Percentiles rank a stretch among this genome's conserved stretches.
phyloP scores from a whole-genome alignment of 371 early-diverging fungal species.

The Rhizopus arrhizus region DNA sequence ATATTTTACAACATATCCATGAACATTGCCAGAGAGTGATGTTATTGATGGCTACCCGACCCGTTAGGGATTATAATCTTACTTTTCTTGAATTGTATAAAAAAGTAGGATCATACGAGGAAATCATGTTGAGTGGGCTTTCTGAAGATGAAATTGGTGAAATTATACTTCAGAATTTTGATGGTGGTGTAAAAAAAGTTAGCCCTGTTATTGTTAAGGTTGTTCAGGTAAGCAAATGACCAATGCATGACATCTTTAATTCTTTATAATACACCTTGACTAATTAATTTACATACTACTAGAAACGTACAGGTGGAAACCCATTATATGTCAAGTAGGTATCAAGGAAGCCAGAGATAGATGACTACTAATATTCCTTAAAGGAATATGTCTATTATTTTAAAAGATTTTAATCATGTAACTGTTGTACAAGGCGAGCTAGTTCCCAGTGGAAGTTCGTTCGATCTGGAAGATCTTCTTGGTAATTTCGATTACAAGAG shows the following conservation, averaged over 20 bases:
- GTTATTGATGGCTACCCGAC: constrained; percentile 54
- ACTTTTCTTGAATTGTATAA: constrained; percentile 36
- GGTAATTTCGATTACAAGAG: constrained; percentile 58
- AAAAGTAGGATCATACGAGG: constrained; percentile 36
- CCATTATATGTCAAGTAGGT: constrained; percentile 60
- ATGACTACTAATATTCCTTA: not conserved
- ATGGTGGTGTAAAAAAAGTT: constrained; percentile 46
- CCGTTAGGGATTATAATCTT: constrained; percentile 52
- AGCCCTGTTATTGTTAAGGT: constrained; percentile 53
- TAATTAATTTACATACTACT: not conserved
- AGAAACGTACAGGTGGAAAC: constrained; percentile 62
- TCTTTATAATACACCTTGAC: not conserved
- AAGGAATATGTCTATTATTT: constrained; percentile 53
- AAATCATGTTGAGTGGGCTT: constrained; percentile 53
- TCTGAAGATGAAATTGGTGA: constrained; percentile 51
- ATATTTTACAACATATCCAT: constrained; percentile 49
- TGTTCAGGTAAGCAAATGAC: constrained; percentile 33
- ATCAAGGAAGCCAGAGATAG: not conserved
- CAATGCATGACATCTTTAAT: not conserved
- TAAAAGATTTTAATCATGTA: constrained; percentile 61
- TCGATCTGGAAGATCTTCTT: constrained; percentile 49
- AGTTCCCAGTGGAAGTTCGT: constrained; percentile 37
- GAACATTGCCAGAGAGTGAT: constrained; percentile 46
- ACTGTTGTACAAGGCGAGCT: constrained; percentile 58
- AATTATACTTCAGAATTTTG: constrained; percentile 50